phyloP scores from a whole-genome alignment of 805 yeast species.

The Myxozyma geophila region DNA sequence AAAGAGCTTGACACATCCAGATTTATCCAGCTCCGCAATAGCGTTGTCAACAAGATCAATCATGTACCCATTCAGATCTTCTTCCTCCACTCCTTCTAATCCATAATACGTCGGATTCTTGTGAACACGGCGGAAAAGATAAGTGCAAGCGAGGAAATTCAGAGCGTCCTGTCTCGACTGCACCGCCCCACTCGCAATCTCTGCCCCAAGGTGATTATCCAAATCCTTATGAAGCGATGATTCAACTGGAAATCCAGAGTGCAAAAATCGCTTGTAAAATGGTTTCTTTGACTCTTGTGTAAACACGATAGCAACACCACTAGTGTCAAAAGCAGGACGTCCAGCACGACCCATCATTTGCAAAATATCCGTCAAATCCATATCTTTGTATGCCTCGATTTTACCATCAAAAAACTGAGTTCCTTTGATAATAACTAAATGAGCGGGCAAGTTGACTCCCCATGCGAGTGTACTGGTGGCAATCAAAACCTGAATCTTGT shows the following conservation, averaged over 20 bases:
- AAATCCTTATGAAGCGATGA: constrained; percentile 77
- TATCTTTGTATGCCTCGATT: constrained; percentile 70
- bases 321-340: constrained; percentile 77
- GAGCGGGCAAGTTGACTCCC: constrained; percentile 86
- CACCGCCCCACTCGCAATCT: constrained; percentile 71
- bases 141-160: constrained; percentile 78
- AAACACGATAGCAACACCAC: constrained; percentile 75
- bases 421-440: constrained; percentile 76
- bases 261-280: constrained; percentile 76
- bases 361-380: constrained; percentile 80
- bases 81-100: constrained; percentile 64
- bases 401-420: constrained; percentile 65
- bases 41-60: constrained; percentile 64
- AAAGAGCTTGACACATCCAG: constrained; percentile 64
- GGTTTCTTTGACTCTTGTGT: constrained; percentile 76
- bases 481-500: constrained; percentile 70
- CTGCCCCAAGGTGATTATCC: constrained; percentile 82
- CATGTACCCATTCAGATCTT: constrained; percentile 46
- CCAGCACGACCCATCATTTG: constrained; percentile 91
- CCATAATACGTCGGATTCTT: constrained; percentile 80
- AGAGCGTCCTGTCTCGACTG: constrained; percentile 67
- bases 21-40: constrained; percentile 66
- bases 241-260: constrained; percentile 82
- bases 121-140: constrained; percentile 71
- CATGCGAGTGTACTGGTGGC: constrained; percentile 87